Conservation (phyloP, 2,329 filamentous ascomycete species). For the Colletotrichum musicola region DNA sequence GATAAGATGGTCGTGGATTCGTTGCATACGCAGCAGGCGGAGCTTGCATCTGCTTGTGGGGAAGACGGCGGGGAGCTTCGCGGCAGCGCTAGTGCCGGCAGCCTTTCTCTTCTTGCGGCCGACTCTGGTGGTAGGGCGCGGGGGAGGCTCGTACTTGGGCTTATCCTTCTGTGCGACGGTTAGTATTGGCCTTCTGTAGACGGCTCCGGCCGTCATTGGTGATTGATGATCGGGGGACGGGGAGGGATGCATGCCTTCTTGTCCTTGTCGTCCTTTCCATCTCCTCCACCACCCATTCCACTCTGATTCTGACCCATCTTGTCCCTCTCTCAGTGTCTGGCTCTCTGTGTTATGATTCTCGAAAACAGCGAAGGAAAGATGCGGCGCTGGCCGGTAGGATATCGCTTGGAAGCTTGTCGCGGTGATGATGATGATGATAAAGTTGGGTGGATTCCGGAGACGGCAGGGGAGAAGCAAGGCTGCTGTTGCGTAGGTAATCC, state of each 20-base stretch:
- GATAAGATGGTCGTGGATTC: slow-evolving; percentile 96
- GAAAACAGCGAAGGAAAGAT: background rate
- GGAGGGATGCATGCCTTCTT: slow-evolving; percentile 79
- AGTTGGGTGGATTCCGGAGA: slow-evolving; percentile 43
- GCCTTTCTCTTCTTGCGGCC: slow-evolving; percentile 99
- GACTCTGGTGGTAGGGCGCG: slow-evolving; percentile 94
- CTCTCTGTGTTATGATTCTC: background rate
- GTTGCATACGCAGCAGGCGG: slow-evolving; percentile 96
- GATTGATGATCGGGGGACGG: slow-evolving; percentile 4
- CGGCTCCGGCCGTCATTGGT: background rate
- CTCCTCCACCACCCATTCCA: slow-evolving; percentile 82
- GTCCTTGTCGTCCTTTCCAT: slow-evolving; percentile 87
- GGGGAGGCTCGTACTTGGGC: slow-evolving; percentile 99
- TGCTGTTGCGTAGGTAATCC: slow-evolving; percentile 39
- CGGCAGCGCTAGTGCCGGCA: slow-evolving; percentile 91
- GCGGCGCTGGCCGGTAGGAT: background rate
- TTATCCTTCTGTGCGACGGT: slow-evolving; percentile 85
- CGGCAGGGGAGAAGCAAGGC: slow-evolving; percentile 41
- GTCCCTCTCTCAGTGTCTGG: background rate
- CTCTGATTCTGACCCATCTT: slow-evolving; percentile 83
- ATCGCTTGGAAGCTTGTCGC: slow-evolving; percentile 16
- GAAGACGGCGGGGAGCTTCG: slow-evolving; percentile 94
- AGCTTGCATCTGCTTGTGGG: slow-evolving; percentile 98
- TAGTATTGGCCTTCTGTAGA: background rate
- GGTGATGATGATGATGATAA: slow-evolving; percentile 35